Conservation (phyloP, 1,284 basidiomycete genomes). For the Ustilago trichophora region DNA sequence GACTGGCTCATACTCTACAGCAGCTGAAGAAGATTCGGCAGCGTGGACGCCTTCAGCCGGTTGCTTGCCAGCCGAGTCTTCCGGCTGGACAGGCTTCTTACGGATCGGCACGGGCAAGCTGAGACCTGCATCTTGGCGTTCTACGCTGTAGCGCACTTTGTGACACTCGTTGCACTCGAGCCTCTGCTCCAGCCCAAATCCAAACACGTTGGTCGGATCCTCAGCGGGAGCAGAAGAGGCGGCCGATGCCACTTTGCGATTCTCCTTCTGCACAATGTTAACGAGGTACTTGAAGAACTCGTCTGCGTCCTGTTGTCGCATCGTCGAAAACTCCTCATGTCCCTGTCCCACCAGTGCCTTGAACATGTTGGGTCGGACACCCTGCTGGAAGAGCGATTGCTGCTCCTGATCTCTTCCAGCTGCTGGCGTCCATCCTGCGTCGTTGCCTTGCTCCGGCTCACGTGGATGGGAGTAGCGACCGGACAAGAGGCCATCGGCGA, state of each 20-base stretch:
- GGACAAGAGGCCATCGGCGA: slow-evolving; percentile 90
- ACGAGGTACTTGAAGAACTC: slow-evolving; percentile 90
- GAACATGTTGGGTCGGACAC: slow-evolving; percentile 83
- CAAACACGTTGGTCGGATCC: slow-evolving; percentile 77
- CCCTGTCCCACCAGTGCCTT: slow-evolving; percentile 90
- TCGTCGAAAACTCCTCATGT: slow-evolving; percentile 93
- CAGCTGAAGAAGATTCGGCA: not conserved
- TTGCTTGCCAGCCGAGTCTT: slow-evolving; percentile 68
- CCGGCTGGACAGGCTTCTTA: slow-evolving; percentile 7
- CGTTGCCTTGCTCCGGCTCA: slow-evolving; percentile 9
- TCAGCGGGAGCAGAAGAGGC: slow-evolving; percentile 5
- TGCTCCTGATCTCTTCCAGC: slow-evolving; percentile 9
- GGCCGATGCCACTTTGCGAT: slow-evolving; percentile 17
- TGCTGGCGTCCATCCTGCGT: slow-evolving; percentile 7
- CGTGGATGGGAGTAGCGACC: slow-evolving; percentile 85
- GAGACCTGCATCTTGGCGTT: slow-evolving; percentile 77
- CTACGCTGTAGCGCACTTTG: slow-evolving; percentile 87
- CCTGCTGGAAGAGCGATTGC: slow-evolving; percentile 77
- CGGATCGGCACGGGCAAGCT: slow-evolving; percentile 78
- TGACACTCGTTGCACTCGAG: slow-evolving; percentile 77
- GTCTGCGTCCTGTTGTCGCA: slow-evolving; percentile 96
- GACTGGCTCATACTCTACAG: slow-evolving; percentile 75
- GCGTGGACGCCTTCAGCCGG: slow-evolving; percentile 48
- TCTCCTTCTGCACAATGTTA: slow-evolving; percentile 73
- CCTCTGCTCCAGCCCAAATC: slow-evolving; percentile 77